Evolutionary conservation across 2,329 filamentous ascomycete genomes (phyloP).

Genomic region (Aspergillus nomiae): DNA sequence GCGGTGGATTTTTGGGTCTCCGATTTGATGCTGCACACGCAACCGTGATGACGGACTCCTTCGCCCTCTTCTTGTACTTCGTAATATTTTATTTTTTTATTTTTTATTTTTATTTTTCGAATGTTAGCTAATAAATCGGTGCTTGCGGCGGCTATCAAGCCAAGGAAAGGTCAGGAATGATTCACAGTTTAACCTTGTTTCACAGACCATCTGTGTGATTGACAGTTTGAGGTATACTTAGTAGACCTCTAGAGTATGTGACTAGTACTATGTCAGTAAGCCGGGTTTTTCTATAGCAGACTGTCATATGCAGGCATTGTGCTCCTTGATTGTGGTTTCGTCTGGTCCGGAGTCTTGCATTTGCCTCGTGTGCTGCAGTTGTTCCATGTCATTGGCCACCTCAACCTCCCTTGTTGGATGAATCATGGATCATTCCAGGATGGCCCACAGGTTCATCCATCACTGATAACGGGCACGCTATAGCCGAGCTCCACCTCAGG

Average conservation of each 20-base stretch:
- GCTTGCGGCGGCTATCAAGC: constrained; percentile 6
- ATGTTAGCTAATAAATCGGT: not conserved
- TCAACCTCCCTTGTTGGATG: constrained; percentile 3
- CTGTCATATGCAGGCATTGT: constrained; percentile 4
- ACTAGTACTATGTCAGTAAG: not conserved
- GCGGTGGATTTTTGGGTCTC: not conserved
- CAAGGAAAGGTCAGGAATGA: not conserved
- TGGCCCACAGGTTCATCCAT: constrained; percentile 10
- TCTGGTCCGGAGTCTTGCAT: not conserved
- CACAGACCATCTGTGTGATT: not conserved
- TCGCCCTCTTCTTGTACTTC: not conserved
- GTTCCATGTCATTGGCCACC: not conserved
- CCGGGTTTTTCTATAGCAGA: not conserved
- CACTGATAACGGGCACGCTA: constrained; percentile 2
- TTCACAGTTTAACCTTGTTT: not conserved
- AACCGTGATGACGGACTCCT: not conserved
- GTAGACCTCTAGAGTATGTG: not conserved
- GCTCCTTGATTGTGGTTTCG: not conserved
- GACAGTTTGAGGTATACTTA: not conserved
- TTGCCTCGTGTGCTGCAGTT: constrained; percentile 1
- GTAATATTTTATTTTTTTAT: not conserved
- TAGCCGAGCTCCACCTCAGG: not conserved
- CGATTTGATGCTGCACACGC: constrained; percentile 1
- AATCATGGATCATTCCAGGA: constrained; percentile 5
- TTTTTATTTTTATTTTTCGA: not conserved